These are phyloP conservation scores for Chlamydomonas reinhardtii DNA, from an alignment of 163 green algal genomes.

Conservation along the genomic window DNA sequence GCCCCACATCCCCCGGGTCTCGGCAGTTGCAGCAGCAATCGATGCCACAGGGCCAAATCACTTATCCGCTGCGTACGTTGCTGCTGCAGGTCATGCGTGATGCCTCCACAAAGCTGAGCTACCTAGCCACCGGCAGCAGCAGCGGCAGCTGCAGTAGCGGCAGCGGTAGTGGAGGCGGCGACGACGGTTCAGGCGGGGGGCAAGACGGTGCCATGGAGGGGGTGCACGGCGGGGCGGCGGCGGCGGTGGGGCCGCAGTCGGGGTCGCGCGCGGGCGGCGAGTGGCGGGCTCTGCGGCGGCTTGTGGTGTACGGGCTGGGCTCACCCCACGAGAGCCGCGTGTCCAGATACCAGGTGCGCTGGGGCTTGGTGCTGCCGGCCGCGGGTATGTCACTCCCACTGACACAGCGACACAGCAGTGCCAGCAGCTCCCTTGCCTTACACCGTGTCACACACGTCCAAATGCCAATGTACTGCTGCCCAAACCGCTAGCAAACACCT, in stretches of 20 bases:
- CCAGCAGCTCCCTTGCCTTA: too few relatives aligned
- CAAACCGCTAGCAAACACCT: too few relatives aligned
- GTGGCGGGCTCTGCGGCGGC: constrained; percentile 46
- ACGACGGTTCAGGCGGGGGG: neutral
- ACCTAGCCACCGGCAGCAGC: neutral
- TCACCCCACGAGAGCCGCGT: constrained; percentile 66
- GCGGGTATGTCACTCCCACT: too few relatives aligned
- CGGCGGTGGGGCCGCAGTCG: neutral
- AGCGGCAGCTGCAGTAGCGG: neutral
- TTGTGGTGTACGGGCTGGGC: constrained; percentile 84
- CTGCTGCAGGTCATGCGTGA: constrained; percentile 7
- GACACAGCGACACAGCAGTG: too few relatives aligned
- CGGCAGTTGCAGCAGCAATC: too few relatives aligned
- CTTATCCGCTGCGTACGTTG: neutral
- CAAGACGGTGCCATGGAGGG: neutral
- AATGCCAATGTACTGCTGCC: too few relatives aligned
- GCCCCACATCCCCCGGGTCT: too few relatives aligned
- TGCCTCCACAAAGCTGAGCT: neutral
- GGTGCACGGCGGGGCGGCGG: neutral
- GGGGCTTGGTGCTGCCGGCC: neutral
- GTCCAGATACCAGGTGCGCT: constrained; percentile 73
- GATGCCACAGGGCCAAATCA: too few relatives aligned
- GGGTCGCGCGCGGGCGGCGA: too few relatives aligned
- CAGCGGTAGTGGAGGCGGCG: neutral
- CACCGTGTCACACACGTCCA: too few relatives aligned